phyloP scores from a whole-genome alignment of 2,329 filamentous ascomycete species.

The Cephalotrichum gorgonifer region DNA sequence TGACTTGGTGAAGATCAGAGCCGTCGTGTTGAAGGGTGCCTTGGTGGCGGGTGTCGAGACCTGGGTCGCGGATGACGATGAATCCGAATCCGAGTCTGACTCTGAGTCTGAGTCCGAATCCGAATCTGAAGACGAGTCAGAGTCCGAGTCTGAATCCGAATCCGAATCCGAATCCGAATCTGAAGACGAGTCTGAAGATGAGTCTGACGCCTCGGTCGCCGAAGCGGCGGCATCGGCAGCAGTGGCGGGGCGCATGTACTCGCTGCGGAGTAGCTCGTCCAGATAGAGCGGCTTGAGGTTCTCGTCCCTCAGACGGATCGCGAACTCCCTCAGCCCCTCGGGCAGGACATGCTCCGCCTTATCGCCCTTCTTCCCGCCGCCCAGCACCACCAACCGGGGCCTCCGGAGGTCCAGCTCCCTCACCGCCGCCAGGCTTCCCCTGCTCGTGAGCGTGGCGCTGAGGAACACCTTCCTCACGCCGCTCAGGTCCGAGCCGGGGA shows the following conservation, averaged over 20 bases:
- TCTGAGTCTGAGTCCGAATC: slow-evolving; percentile 13
- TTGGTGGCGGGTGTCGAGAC: slow-evolving; percentile 11
- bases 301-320: slow-evolving; percentile 57
- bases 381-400: slow-evolving; percentile 68
- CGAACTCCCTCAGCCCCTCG: slow-evolving; percentile 51
- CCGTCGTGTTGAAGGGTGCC: slow-evolving; percentile 26
- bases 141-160: background rate
- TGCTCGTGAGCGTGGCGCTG: slow-evolving; percentile 85
- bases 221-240: slow-evolving; percentile 10
- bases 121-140: slow-evolving; percentile 16
- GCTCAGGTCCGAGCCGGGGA: slow-evolving; percentile 38
- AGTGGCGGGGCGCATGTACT: slow-evolving; percentile 27
- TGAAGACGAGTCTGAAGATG: slow-evolving; percentile 13
- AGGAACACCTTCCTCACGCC: slow-evolving; percentile 72
- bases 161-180: slow-evolving; percentile 13
- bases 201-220: slow-evolving; percentile 12
- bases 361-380: slow-evolving; percentile 30
- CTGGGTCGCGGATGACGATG: slow-evolving; percentile 21
- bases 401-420: slow-evolving; percentile 57
- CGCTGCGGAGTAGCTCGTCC: slow-evolving; percentile 59
- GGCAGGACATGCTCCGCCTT: slow-evolving; percentile 45
- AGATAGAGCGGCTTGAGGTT: slow-evolving; percentile 75
- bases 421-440: slow-evolving; percentile 63
- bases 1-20: slow-evolving; percentile 82
- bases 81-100: slow-evolving; percentile 22